Evolutionary conservation across 2,329 filamentous ascomycete genomes (phyloP), one percentile per base, ranked within the genome.

Genomic region (Pleurostoma richardsiae): DNA sequence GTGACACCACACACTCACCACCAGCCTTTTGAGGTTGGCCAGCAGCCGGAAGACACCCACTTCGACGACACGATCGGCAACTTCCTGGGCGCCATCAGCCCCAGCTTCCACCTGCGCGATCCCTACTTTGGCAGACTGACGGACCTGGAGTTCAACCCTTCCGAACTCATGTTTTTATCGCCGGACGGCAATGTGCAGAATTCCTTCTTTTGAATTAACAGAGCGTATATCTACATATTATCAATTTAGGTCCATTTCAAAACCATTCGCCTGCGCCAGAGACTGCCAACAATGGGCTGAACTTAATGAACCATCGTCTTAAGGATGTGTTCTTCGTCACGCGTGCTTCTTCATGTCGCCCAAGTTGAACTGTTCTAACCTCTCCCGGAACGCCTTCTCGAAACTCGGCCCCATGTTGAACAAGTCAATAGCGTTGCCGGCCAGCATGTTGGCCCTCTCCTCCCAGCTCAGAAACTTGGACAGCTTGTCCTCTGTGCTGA

Each of bases 341-440:
- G 8, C 33, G n/a, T 36, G 33, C 8, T 36, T 8, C n/a, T n/a
- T 36, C 33, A 36, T 36, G 33, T 36, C 33, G 33, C 33, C 33
- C 8, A 36, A 36, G 8, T 50, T 46, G 11, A 62, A 61, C 10
- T 50, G 46, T n/a, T 27, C 39, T 11, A 57, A 42, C 40, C 57
- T 52, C 30, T 53, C 38, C 40, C 56, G 50, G 44, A 57, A 63
- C 29, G 43, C 42, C 3, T 53, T 43, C 47, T 56, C 52, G 46
- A 64, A 63, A 7, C 48, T 47, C 2, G 41, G 44, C 6, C 57
- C 59, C 11, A 66, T 47, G 3, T 56, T 54, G 40, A 66, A 45
- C 8, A 66, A 58, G 7, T 57, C 53, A 39, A 66, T 65, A 2
- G 63, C 57, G 46, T 65, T 66, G 26, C 58, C 54, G 26, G 56